These are phyloP conservation scores for Globisporangium irregulare DNA, from an alignment of 352 stramenopile genomes.

Conservation along the genomic window DNA sequence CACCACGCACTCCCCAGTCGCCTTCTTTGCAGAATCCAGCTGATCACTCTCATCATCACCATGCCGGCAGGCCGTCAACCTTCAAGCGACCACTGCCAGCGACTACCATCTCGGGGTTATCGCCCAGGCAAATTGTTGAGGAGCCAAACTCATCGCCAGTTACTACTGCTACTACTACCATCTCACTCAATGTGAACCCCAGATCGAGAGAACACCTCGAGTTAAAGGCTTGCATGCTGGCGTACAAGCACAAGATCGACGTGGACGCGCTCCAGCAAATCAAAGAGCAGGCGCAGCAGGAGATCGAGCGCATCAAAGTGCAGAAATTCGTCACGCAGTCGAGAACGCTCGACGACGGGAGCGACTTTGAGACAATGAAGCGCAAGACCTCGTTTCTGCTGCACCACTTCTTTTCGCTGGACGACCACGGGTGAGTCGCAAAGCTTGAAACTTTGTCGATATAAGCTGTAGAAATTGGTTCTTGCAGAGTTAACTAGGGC, in stretches of 20 bases:
- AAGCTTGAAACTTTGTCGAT: not conserved
- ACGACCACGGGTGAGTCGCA: conserved; percentile 20
- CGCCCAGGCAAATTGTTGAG: not conserved
- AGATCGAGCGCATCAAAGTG: conserved; percentile 35
- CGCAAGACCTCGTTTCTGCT: conserved; percentile 72
- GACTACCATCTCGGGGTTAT: not conserved
- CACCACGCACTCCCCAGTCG: not conserved
- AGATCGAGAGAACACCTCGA: conserved; percentile 55
- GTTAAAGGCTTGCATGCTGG: conserved; percentile 65
- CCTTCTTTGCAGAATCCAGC: not conserved
- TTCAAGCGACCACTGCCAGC: conserved; percentile 8
- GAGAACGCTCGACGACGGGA: conserved; percentile 40
- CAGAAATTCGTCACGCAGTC: conserved; percentile 41
- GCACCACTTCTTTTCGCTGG: conserved; percentile 66
- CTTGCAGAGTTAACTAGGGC: not conserved
- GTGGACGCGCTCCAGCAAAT: conserved; percentile 53
- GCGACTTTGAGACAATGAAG: conserved; percentile 39
- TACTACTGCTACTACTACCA: not conserved
- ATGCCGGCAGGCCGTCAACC: not conserved
- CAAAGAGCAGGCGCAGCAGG: conserved; percentile 30
- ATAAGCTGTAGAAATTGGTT: conserved; percentile 1
- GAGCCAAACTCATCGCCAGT: not conserved
- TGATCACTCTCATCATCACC: not conserved
- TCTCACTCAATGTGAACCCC: conserved; percentile 25
- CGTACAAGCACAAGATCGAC: conserved; percentile 59